Conservation (phyloP, 176 grass and related monocot species). For the Typha latifolia region DNA sequence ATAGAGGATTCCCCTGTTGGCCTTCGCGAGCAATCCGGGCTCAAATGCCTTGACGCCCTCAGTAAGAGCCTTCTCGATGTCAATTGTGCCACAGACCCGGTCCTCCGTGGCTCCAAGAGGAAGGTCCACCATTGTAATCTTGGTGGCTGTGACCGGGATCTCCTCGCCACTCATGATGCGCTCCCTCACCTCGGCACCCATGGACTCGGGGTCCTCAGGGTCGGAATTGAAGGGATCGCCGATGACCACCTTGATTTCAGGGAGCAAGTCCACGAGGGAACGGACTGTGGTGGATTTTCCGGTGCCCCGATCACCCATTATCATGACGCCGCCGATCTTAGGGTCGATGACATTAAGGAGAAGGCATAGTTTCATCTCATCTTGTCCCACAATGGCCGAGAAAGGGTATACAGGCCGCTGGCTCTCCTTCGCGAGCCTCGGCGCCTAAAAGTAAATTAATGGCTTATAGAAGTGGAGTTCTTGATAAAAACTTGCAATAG, state of each 20-base stretch:
- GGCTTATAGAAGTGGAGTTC: background rate
- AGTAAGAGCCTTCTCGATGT: slow-evolving; percentile 96
- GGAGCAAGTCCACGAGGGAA: slow-evolving; percentile 90
- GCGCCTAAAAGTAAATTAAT: background rate
- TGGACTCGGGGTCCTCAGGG: slow-evolving; percentile 78
- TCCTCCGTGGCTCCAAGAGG: slow-evolving; percentile 96
- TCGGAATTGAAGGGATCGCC: slow-evolving; percentile 98
- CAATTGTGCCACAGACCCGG: slow-evolving; percentile 96
- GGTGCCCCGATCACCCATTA: slow-evolving; percentile 96
- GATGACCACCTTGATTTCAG: slow-evolving; percentile 66
- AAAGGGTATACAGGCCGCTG: slow-evolving; percentile 93
- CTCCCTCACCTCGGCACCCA: slow-evolving; percentile 67
- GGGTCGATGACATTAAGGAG: slow-evolving; percentile 98
- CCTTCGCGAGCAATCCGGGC: slow-evolving; percentile 87
- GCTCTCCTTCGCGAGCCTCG: slow-evolving; percentile 40
- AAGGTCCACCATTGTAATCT: slow-evolving; percentile 96
- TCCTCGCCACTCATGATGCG: slow-evolving; percentile 37
- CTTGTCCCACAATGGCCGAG: slow-evolving; percentile 91
- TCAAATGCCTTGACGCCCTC: slow-evolving; percentile 98
- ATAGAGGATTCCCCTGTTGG: slow-evolving; percentile 92
- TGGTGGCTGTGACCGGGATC: slow-evolving; percentile 42
- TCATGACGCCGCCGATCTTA: slow-evolving; percentile 99
- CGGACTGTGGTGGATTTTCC: slow-evolving; percentile 94
- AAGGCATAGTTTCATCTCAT: slow-evolving; percentile 99
- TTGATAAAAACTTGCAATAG: background rate